A percentile compares a stretch with the other conserved stretches of the same genome.
Conservation (phyloP, 257 asterid genomes). For the Datura wrightii region DNA sequence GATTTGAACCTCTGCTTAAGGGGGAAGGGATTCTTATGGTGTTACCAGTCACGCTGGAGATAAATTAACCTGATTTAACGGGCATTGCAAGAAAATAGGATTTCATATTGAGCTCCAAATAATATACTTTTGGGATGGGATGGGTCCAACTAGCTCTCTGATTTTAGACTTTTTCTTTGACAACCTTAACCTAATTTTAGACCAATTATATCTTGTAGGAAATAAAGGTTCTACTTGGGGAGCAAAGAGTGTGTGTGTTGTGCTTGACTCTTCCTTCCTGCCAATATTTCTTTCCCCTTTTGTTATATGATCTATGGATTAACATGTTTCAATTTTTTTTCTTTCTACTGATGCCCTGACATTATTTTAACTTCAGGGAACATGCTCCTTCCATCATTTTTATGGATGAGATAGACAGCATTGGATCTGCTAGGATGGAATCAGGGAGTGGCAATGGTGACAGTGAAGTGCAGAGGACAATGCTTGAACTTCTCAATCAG, state of each 20-base stretch:
- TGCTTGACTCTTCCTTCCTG: background rate
- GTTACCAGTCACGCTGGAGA: background rate
- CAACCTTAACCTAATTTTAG: background rate
- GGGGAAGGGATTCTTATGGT: background rate
- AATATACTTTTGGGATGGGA: background rate
- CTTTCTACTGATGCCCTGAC: background rate
- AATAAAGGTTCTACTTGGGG: conserved; percentile 12
- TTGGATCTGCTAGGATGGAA: conserved; percentile 93
- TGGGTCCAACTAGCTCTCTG: background rate
- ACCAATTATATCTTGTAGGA: background rate
- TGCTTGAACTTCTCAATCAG: conserved; percentile 94
- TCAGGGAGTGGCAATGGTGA: conserved; percentile 94
- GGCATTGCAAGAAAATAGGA: background rate
- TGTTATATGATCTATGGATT: background rate
- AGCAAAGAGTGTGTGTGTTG: background rate
- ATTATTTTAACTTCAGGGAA: conserved; percentile 47
- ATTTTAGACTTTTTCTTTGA: background rate
- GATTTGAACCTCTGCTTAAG: background rate
- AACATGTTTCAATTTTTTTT: background rate
- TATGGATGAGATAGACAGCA: conserved; percentile 95
- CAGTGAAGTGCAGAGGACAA: conserved; percentile 92
- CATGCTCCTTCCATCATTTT: conserved; percentile 94
- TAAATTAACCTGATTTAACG: background rate
- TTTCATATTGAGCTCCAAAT: background rate
- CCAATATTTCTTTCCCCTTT: background rate